Evolutionary conservation across 2,329 filamentous ascomycete genomes (phyloP).

Genomic region (Cercospora zeina): DNA sequence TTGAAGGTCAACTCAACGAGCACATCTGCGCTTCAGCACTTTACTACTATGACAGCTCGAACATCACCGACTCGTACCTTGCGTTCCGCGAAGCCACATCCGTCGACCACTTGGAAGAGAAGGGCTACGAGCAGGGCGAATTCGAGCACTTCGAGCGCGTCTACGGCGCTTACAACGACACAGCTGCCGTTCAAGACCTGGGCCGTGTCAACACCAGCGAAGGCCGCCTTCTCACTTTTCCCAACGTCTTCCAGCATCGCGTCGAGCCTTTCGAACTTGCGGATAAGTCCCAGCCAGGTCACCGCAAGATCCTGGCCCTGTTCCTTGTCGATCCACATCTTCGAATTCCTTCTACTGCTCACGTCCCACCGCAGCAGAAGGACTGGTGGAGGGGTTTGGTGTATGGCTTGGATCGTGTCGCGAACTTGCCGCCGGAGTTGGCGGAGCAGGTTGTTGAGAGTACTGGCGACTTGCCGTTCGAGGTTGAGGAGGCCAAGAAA

Average conservation of each 20-base stretch:
- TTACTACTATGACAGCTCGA: slow-evolving; percentile 62
- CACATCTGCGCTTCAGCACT: slow-evolving; percentile 64
- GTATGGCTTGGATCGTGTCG: slow-evolving; percentile 24
- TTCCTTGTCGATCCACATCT: slow-evolving; percentile 60
- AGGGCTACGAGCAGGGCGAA: slow-evolving; percentile 29
- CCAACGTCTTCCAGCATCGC: slow-evolving; percentile 56
- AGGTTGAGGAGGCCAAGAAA: slow-evolving; percentile 35
- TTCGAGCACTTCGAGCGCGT: slow-evolving; percentile 29
- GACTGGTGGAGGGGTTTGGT: slow-evolving; percentile 46
- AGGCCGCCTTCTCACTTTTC: slow-evolving; percentile 58
- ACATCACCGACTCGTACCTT: slow-evolving; percentile 57
- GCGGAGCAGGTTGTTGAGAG: slow-evolving; percentile 33
- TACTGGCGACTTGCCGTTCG: slow-evolving; percentile 35
- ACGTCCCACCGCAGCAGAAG: slow-evolving; percentile 54
- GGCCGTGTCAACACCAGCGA: slow-evolving; percentile 52
- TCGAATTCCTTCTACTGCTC: slow-evolving; percentile 54
- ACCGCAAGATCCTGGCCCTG: slow-evolving; percentile 58
- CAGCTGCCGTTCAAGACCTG: slow-evolving; percentile 46
- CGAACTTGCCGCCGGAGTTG: slow-evolving; percentile 35
- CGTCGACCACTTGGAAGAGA: slow-evolving; percentile 14
- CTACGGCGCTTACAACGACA: slow-evolving; percentile 36
- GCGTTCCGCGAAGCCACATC: slow-evolving; percentile 49
- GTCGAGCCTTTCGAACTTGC: slow-evolving; percentile 53
- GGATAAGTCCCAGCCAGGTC: slow-evolving; percentile 55
- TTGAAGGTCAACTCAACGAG: slow-evolving; percentile 58